Evolutionary conservation across 768 basidiomycete genomes (phyloP).

Genomic region (Nidularia pulvinata): DNA sequence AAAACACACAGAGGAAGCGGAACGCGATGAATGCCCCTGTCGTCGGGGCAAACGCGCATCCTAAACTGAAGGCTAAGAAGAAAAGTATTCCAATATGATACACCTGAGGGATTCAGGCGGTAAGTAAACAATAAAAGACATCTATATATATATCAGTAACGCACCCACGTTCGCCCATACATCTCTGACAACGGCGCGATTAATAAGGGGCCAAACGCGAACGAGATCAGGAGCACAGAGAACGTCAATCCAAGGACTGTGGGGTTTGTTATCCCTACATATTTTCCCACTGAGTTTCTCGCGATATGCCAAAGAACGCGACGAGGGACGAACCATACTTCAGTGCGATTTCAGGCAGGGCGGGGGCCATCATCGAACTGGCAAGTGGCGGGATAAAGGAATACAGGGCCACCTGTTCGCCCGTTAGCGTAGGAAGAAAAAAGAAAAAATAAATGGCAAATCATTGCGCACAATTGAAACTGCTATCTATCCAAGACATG

Average conservation of each 20-base stretch:
- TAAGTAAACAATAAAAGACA: too few species aligned
- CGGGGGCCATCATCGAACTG: constrained; percentile 62
- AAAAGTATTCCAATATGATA: constrained; percentile 65
- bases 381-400: constrained; percentile 33
- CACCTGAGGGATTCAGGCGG: constrained; percentile 31
- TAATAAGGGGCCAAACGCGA: constrained; percentile 65
- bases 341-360: constrained; percentile 51
- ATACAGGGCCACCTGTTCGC: constrained; percentile 36
- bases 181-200: constrained; percentile 73
- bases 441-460: not conserved
- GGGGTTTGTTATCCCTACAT: constrained; percentile 38
- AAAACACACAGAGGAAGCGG: constrained; percentile 57
- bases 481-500: not conserved
- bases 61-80: constrained; percentile 63
- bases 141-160: constrained; percentile 4
- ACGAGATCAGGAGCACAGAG: constrained; percentile 64
- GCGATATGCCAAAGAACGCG: not conserved
- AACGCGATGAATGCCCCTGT: constrained; percentile 57
- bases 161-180: constrained; percentile 71
- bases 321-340: constrained; percentile 25
- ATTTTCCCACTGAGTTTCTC: not conserved
- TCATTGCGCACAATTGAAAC: not conserved
- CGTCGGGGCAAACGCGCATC: constrained; percentile 68
- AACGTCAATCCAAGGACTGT: constrained; percentile 57
- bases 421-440: not conserved